Base-by-base conservation (phyloP, 306 rosid genomes). In the Vigna nakashimae region DNA sequence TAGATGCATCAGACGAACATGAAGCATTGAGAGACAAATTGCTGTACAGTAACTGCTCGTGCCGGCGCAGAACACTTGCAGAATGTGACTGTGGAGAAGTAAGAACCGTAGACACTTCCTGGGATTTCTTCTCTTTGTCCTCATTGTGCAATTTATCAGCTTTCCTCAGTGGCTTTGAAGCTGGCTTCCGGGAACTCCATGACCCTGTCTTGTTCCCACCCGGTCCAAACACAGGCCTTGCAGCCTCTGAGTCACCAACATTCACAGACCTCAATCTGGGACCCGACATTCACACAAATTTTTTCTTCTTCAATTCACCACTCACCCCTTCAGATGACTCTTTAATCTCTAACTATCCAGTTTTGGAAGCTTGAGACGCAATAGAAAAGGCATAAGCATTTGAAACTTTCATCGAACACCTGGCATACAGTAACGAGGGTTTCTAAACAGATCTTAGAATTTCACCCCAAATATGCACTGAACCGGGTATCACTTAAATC, bases 1-100 rank as follows among this genome's bases (percentile, higher is more conserved):
- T 88, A 48, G 97, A 91, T 32, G 97, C 97, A 71, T 91, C 97
- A 2, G 97, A 91, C 4, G 97, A 91, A 81, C 97, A 91, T 0
- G 97, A 91, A 59, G 97, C 97, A 71, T 86, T 91, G 58, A 91
- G 67, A 7, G 97, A 91, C 80, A 91, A 60, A 80, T 86, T 89
- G 8, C 85, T 86, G 59, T 89, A 90, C 83, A 91, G 24, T 46
- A 91, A 55, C 82, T 89, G 90, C 87, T 91, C 97, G 20, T 89
- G 93, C 78, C 97, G 83, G 79, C 92, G 92, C 24, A 91, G 82
- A 79, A 78, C 84, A 43, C 84, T 87, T 18, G 74, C 49, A 22
- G 90, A 83, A 58, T 84, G 92, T 60, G 79, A 82, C 79, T 71
- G 84, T 74, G 93, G 90, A 82, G 90, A 80, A 56, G 84, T 48